Base-by-base conservation (phyloP, 2,329 filamentous ascomycete genomes). In the Seiridium cupressi region DNA sequence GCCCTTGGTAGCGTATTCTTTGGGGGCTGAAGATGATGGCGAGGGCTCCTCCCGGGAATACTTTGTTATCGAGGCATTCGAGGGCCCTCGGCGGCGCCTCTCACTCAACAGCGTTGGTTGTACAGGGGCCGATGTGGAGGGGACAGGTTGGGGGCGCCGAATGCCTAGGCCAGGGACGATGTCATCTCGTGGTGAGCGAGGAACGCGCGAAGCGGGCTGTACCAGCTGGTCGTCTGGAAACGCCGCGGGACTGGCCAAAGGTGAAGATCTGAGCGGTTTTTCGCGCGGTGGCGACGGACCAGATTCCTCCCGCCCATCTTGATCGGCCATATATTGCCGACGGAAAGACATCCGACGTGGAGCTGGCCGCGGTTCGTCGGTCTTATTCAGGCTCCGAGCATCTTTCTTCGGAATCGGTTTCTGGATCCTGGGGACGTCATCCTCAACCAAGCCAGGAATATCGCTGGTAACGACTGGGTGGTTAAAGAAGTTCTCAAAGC, bases 401-500 rank as follows among this genome's bases (percentile, higher is more conserved):
- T 81, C 80, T 57, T 71, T 74, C 57, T 71, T 74, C 26, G 72
- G 67, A 9, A 65, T 62, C 26, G 67, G 68, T 38, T 66, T 67
- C 58, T 73, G 70, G 7, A 76, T 70, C 59, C 72, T 77, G 1
- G 84, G 84, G 31, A 87, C 64, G 70, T 96, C 93, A 69, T 96
- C 92, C 47, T 88, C 89, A 5, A 93, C 87, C 36, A 96, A 78
- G 5, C 89, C 91, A 0, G 93, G 92, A 67, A 97, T 97, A 3
- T 88, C 84, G 26, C 83, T 84, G 10, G 84, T 85, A 57, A 97
- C 85, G 36, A 95, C 87, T 36, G 83, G 76, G 70, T 94, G 88
- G 13, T 78, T 80, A 75, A 98, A 98, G 72, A 97, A 95, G 64
- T 89, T 87, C 56, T 92, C 88, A 67, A 97, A 98, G 59, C 87